Base-by-base conservation (phyloP, 2,329 filamentous ascomycete species). In the Microcera coccophila region DNA sequence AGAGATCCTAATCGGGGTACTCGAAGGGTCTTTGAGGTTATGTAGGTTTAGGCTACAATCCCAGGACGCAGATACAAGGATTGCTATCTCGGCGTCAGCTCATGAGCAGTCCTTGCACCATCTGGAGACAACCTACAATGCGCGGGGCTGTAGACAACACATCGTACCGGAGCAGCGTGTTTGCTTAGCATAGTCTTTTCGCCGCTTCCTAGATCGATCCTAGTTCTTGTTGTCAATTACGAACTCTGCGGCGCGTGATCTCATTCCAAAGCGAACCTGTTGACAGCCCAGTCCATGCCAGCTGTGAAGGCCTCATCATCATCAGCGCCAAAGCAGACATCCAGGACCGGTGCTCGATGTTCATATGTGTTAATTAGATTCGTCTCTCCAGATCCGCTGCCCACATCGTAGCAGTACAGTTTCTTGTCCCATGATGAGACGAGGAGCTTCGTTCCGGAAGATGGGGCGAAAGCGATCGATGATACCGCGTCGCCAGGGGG, bases 361-460 rank as follows among this genome's bases (percentile, higher is more conserved):
- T 90, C 84, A 59, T 85, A 89, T 52, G 84, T 87, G 52, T 80
- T 78, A 22, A 90, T 60, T 21, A 94, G 73, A 33, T 56, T 62
- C 18, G 60, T 52, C 41, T 77, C 78, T 5, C 81, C 83, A 16
- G 67, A 63, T 35, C 78, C 73, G 50, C 77, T 74, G 15, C 73
- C 70, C 45, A 85, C 78, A 61, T 95, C 87, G 74, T 97, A 97
- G 39, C 91, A 75, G 67, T 96, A 95, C 42, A 95, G 81, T 63
- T 88, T 81, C 67, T 84, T 88, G 69, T 97, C 91, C 93, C 93
- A 98, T 42, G 90, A 95, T 10, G 90, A 85, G 56, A 91, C 90
- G n/a, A 94, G 79, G 28, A 98, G 77, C 55, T 83, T 85, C 41
- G 76, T 81, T 3, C 84, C 77, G n/a, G 83, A 81, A 48, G 76